phyloP scores from a whole-genome alignment of 306 rosid species.

The Prunus dulcis region DNA sequence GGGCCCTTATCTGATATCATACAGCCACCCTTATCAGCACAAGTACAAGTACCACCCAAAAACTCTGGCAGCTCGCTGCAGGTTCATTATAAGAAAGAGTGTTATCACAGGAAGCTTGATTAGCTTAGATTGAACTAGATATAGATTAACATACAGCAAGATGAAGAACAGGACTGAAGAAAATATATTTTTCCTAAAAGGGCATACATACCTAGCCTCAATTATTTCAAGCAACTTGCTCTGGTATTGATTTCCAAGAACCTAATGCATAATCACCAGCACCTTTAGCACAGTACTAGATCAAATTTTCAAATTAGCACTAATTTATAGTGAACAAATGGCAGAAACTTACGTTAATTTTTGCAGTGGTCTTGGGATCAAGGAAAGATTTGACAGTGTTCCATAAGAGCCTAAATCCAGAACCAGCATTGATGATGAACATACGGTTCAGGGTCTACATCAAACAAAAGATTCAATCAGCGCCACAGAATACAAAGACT shows the following conservation, averaged over 20 bases:
- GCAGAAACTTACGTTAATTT: conserved; percentile 61
- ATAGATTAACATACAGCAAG: background rate
- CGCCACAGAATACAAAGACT: conserved; percentile 7
- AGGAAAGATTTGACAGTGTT: conserved; percentile 85
- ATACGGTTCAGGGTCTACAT: conserved; percentile 73
- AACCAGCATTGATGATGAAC: conserved; percentile 98
- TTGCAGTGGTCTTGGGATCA: conserved; percentile 86
- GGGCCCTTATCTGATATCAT: conserved; percentile 96
- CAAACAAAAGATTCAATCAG: conserved; percentile 17
- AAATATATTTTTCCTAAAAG: background rate
- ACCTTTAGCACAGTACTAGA: conserved; percentile 22
- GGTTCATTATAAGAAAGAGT: conserved; percentile 26
- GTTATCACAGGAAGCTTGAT: background rate
- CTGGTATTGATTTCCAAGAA: conserved; percentile 84
- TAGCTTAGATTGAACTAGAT: background rate
- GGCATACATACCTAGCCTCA: conserved; percentile 56
- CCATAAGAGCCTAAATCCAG: conserved; percentile 94
- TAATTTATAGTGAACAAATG: background rate
- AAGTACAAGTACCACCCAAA: conserved; percentile 86
- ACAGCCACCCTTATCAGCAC: conserved; percentile 92
- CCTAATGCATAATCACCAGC: conserved; percentile 42
- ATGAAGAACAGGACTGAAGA: background rate
- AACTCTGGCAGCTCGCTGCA: conserved; percentile 89
- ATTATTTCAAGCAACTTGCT: conserved; percentile 93
- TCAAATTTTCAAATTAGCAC: conserved; percentile 5